A percentile compares a stretch with the other conserved stretches of the same genome.
phyloP scores from a whole-genome alignment of 192 early-diverging fungal species.

The Globomyces pollinis-pini region DNA sequence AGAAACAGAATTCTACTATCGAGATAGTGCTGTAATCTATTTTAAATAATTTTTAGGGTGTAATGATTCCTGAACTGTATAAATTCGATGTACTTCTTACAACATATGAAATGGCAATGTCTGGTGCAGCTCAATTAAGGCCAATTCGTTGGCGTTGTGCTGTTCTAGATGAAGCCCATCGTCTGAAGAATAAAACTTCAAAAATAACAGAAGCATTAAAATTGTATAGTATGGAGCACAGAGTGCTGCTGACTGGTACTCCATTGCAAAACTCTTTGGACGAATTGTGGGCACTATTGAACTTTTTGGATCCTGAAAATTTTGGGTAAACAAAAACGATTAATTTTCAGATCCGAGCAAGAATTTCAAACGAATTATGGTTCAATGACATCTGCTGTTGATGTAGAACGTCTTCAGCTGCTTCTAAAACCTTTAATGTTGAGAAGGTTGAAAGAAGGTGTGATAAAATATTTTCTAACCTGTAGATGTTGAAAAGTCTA shows the following conservation, averaged over 20 bases:
- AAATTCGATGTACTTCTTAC: conserved; percentile 55
- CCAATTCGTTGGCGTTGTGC: conserved; percentile 64
- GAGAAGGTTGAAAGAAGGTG: conserved; percentile 80
- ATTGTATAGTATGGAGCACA: conserved; percentile 67
- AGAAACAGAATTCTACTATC: conserved; percentile 74
- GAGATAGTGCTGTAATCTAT: conserved; percentile 39
- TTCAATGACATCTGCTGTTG: conserved; percentile 54
- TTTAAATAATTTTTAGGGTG: too few species aligned
- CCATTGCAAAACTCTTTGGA: conserved; percentile 77
- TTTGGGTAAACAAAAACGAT: conserved; percentile 30
- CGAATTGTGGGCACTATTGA: conserved; percentile 73
- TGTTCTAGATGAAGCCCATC: conserved; percentile 81
- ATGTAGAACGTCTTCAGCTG: conserved; percentile 69
- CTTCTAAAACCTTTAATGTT: conserved; percentile 80
- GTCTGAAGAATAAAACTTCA: conserved; percentile 77
- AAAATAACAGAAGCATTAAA: conserved; percentile 72
- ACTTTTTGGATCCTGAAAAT: conserved; percentile 70
- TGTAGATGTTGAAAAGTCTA: conserved; percentile 82
- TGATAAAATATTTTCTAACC: conserved; percentile 76
- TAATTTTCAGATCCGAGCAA: conserved; percentile 35
- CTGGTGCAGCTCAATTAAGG: conserved; percentile 54
- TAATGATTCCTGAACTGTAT: conserved; percentile 26
- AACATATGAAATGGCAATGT: conserved; percentile 58
- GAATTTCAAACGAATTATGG: conserved; percentile 66
- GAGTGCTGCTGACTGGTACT: conserved; percentile 73